Evolutionary conservation across 2,329 filamentous ascomycete genomes (phyloP), one percentile per base, ranked within the genome.

Genomic region (Fusarium compactum): DNA sequence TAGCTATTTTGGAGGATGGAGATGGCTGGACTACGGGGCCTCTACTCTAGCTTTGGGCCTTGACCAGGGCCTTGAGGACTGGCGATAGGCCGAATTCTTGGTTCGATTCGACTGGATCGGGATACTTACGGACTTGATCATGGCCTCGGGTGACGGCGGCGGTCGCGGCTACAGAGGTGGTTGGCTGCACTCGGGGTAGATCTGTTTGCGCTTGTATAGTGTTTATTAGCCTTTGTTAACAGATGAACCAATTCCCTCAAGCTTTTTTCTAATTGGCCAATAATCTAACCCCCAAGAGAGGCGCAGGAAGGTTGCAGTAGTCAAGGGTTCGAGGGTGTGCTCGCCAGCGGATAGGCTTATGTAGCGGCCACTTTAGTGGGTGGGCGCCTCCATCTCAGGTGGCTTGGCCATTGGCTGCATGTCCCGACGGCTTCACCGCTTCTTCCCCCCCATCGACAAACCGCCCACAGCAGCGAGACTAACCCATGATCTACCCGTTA

Each of bases 341-440:
- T 61, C 71, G 71, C 62, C 72, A 74, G 71, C 70, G 72, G 72
- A 74, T 69, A 70, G 48, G 60, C 67, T 67, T 62, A 61, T 58
- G 57, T 73, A 74, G 73, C 70, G 72, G 73, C 62, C 70, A 59
- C 58, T 68, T 47, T 60, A 65, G 69, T 66, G 73, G 58, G 69
- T 71, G 69, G 71, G 71, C 54, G 63, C 65, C 54, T 61, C 61
- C 71, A 62, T 54, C 62, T 69, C 65, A 74, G 75, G 74, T 73
- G 76, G 71, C 74, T 71, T 77, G 76, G 69, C 74, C 63, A 81
- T 81, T 81, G 79, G 79, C 77, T 77, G 74, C 73, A 66, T 62
- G 54, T 76, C 69, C 74, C 75, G 76, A 76, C 74, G 72, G 69
- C 76, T 79, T 80, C 79, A 80, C 79, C 79, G 79, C 79, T 79